Evolutionary conservation across 2,329 filamentous ascomycete species (phyloP), one percentile per base, ranked within the genome.

Genomic region (Dothistroma pini): DNA sequence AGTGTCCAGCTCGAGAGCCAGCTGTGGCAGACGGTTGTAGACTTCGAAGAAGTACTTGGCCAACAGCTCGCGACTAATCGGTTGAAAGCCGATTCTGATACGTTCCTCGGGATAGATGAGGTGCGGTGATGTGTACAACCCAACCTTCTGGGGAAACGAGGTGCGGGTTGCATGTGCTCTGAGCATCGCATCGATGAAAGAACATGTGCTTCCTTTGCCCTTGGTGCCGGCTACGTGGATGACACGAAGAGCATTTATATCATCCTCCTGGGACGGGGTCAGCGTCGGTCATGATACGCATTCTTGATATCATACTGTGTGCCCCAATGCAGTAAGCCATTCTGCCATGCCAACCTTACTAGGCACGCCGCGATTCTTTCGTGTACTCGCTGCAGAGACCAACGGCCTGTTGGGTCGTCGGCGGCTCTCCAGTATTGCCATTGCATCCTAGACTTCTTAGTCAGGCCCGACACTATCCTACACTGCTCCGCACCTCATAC

Each of bases 141-240:
- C 91, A 44, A 93, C 78, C 60, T 68, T 71, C 12, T 32, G 38
- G 4, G 67, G 68, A 54, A 56, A 66, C 14, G 65, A 65, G 16
- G 62, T 67, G 1, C 77, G 74, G 68, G 86, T 84, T 63, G 86
- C 83, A 8, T 81, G 78, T 12, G 62, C 55, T 38, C 64, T 60
- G 12, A 96, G 80, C 65, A 96, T 89, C 1, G 86, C 86, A 22
- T 91, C 90, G 10, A 90, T 83, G 73, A 92, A 93, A 7, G 91
- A 88, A 69, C 89, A 91, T 0, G 91, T 91, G 5, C 90, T 93
- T 31, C 93, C 93, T 75, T 97, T 97, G 60, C 93, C 93, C 75
- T 97, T 97, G 1, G 93, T 96, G 10, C 93, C 93, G 0, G 93
- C 90, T 50, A 97, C 86, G 72, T 97, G 93, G 62, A 97, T 86